These are phyloP conservation scores for Groenewaldozyma auringiensis DNA, from an alignment of 1,139 yeast species.

Conservation along the genomic window DNA sequence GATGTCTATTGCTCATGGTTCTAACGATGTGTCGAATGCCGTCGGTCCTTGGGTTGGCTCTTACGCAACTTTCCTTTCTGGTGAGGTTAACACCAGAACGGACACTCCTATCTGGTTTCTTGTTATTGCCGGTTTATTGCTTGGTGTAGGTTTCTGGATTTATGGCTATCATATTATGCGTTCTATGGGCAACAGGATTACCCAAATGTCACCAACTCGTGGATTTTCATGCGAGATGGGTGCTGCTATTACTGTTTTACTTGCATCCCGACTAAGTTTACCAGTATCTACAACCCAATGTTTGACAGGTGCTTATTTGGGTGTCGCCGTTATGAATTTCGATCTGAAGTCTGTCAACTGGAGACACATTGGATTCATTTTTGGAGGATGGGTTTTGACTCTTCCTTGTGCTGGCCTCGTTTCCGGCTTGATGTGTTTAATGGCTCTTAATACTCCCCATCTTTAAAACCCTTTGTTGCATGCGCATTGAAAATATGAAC, in stretches of 20 bases:
- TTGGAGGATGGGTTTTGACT: conserved; percentile 66
- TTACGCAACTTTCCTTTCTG: conserved; percentile 53
- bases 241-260: conserved; percentile 66
- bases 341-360: conserved; percentile 62
- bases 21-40: conserved; percentile 74
- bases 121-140: conserved; percentile 58
- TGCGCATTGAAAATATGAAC: too few species aligned
- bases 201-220: conserved; percentile 70
- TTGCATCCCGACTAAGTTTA: conserved; percentile 65
- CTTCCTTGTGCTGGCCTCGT: conserved; percentile 68
- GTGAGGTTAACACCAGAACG: conserved; percentile 41
- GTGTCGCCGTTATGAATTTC: conserved; percentile 65
- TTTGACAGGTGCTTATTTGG: conserved; percentile 75
- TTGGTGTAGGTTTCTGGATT: conserved; percentile 66
- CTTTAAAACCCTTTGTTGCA: too few species aligned
- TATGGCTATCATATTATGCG: conserved; percentile 66
- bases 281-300: conserved; percentile 75
- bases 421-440: conserved; percentile 39
- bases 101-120: conserved; percentile 68
- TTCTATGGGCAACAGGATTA: conserved; percentile 66
- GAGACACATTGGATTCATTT: conserved; percentile 70
- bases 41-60: conserved; percentile 69
- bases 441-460: background rate
- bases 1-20: conserved; percentile 74
- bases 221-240: conserved; percentile 77